Conservation (phyloP, 139 green algal species). For the Nannochloris sp. region DNA sequence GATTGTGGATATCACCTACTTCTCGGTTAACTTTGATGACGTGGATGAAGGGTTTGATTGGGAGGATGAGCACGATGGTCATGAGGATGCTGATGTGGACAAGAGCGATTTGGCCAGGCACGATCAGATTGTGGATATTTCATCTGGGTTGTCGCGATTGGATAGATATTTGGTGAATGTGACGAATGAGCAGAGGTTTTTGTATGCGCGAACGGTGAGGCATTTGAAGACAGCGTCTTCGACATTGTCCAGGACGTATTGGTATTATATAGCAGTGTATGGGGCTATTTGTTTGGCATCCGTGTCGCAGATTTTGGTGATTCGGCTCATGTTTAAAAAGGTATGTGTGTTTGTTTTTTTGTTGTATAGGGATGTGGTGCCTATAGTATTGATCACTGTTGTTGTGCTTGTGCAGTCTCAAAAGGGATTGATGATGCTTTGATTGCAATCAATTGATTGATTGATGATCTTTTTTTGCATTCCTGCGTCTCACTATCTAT, state of each 20-base stretch:
- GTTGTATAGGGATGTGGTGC: neutral
- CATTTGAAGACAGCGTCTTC: slow-evolving; percentile 28
- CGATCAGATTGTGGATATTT: slow-evolving; percentile 26
- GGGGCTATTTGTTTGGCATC: slow-evolving; percentile 15
- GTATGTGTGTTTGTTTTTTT: neutral
- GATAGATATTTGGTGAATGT: slow-evolving; percentile 35
- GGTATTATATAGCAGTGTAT: slow-evolving; percentile 29
- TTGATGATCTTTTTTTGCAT: neutral
- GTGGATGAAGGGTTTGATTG: slow-evolving; percentile 3
- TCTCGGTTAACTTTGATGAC: slow-evolving; percentile 28
- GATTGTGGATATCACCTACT: slow-evolving; percentile 31
- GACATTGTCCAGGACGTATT: slow-evolving; percentile 21
- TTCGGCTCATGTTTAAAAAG: slow-evolving; percentile 16
- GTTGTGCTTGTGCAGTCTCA: neutral
- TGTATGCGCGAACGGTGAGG: slow-evolving; percentile 24
- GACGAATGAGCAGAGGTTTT: slow-evolving; percentile 29
- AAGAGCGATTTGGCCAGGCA: slow-evolving; percentile 4
- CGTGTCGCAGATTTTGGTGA: slow-evolving; percentile 17
- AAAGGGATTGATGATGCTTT: slow-evolving; percentile 1
- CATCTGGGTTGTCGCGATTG: slow-evolving; percentile 22
- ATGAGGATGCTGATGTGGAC: slow-evolving; percentile 3
- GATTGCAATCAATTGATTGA: neutral
- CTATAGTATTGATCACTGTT: neutral
- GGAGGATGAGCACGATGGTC: slow-evolving; percentile 1
- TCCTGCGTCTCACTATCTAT: too few species aligned